phyloP scores from a whole-genome alignment of 768 basidiomycete genomes.

The Lepiota venenata region DNA sequence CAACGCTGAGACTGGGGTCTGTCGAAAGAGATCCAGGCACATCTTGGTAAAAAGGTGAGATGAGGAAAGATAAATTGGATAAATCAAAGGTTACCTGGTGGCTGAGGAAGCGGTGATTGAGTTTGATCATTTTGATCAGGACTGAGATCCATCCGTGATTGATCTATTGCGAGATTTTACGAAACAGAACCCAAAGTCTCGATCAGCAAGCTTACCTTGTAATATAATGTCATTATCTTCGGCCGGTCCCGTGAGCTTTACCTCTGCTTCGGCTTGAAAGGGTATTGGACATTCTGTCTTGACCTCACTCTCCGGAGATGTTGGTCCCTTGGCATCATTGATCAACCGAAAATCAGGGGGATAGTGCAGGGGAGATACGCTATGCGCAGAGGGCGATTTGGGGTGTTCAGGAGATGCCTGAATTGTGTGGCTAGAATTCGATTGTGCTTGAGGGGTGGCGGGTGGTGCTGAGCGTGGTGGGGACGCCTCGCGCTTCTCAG shows the following conservation, averaged over 20 bases:
- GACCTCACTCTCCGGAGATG: neutral
- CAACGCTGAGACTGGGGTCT: neutral
- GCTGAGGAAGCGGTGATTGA: neutral
- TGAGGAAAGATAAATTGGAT: neutral
- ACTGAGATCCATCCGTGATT: neutral
- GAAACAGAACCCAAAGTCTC: neutral
- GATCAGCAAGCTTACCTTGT: slow-evolving; percentile 8
- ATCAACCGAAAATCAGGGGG: neutral
- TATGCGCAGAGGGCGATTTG: neutral
- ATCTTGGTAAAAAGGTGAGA: neutral
- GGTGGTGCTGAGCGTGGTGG: slow-evolving; percentile 14
- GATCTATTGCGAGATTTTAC: slow-evolving; percentile 7
- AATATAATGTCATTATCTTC: slow-evolving; percentile 8
- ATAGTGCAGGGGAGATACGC: neutral
- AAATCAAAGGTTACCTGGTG: neutral
- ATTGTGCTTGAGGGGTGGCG: neutral
- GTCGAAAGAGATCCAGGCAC: neutral
- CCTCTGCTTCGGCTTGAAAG: neutral
- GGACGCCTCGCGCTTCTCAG: slow-evolving; percentile 30
- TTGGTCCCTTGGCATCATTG: neutral
- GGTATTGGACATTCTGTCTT: neutral
- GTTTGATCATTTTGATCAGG: neutral
- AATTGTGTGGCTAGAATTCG: neutral
- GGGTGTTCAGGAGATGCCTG: neutral
- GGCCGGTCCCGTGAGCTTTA: slow-evolving; percentile 1